Base-by-base conservation (phyloP, 169 alveolate genomes). In the Fabrea salina region DNA sequence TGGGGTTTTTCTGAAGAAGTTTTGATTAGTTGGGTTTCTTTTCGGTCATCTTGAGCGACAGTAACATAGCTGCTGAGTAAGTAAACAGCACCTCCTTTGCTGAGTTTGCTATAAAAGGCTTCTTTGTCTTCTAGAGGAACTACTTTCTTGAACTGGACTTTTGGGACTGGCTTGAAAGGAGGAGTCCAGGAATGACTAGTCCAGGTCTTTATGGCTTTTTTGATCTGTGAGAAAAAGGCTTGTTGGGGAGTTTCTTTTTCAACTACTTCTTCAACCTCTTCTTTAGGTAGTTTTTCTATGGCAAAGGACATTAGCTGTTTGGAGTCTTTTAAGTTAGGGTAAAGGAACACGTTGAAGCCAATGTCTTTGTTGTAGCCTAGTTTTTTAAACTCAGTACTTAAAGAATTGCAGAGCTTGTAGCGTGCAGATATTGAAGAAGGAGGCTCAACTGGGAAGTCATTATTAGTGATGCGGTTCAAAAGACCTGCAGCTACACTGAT, bases 311-410 rank as follows among this genome's bases (percentile, higher is more conserved):
- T 40, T 8, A 80, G 44, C 32, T 77, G 74, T 57, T 88, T 61
- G 41, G 80, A 67, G 39, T 85, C 83, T 44, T 80, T 80, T 25
- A 81, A 57, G 56, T 68, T 70, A 37, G 91, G 91, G 37, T 56
- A 75, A 3, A 85, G 44, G 25, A 85, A 80, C 25, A 76, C 50
- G 61, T 85, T 85, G 74, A 85, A 85, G 32, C 58, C 56, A 25
- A 85, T 7, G 44, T 85, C 91, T 59, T 64, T 39, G 61, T 61
- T 66, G 81, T 79, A 84, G 7, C 87, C 91, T n/a, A 85, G 82
- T 8, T 56, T 72, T 82, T 81, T 85, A 8, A 85, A 41, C 43
- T 78, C 67, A 13, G 32, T 47, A 4, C 39, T 27, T 33, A 85
- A 27, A 3, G 40, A 33, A 47, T 78, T 47, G 81, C 87, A 81